phyloP scores from a whole-genome alignment of 75 land plant species.

The Azolla pinnata region DNA sequence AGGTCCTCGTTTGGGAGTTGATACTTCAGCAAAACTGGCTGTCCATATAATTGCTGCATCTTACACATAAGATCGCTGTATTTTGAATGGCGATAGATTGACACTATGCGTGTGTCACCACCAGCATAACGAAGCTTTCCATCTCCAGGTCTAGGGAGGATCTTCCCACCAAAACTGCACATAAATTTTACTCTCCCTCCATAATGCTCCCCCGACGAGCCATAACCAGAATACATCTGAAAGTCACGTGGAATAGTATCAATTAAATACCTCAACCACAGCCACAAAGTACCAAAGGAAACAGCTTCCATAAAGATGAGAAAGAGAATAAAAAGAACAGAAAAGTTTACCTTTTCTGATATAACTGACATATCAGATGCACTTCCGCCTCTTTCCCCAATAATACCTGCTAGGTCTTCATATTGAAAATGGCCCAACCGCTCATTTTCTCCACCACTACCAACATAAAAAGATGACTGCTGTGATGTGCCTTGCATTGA shows the following conservation, averaged over 20 bases:
- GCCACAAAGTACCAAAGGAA: background rate
- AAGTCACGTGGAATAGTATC: background rate
- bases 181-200: constrained; percentile 23
- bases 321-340: too few relatives aligned
- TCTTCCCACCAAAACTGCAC: constrained; percentile 48
- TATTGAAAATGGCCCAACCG: too few relatives aligned
- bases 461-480: too few relatives aligned
- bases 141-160: constrained; percentile 38
- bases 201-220: background rate
- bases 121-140: constrained; percentile 45
- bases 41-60: constrained; percentile 27
- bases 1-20: constrained; percentile 43
- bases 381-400: too few relatives aligned
- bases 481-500: too few relatives aligned
- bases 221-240: background rate
- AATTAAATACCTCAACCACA: background rate
- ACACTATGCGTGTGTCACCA: constrained; percentile 39
- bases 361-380: too few relatives aligned
- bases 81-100: constrained; percentile 25
- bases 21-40: constrained; percentile 29
- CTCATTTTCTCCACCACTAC: too few relatives aligned
- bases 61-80: constrained; percentile 27
- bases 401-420: too few relatives aligned
- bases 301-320: too few relatives aligned
- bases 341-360: too few relatives aligned